Evolutionary conservation across 2,329 filamentous ascomycete species (phyloP), one percentile per base, ranked within the genome.

Genomic region (Talaromyces piceae): DNA sequence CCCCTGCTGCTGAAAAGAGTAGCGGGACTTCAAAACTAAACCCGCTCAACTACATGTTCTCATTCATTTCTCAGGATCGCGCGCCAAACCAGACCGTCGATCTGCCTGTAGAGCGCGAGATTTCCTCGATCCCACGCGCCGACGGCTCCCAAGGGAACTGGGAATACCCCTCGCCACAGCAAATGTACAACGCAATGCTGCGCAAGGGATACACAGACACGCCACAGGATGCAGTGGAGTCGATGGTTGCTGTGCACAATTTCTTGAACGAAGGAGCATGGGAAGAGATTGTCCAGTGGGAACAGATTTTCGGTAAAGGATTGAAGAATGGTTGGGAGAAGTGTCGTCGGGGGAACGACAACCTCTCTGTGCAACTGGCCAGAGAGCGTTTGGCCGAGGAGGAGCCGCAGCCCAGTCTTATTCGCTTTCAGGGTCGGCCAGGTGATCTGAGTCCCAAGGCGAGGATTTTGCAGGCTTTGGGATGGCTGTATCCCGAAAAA

Each of bases 171-270:
- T 96, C 90, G 0, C 91, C 93, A 0, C 93, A 98, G 73, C 93
- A 98, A 71, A 98, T 98, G 93, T 98, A 97, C 77, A 97, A 98
- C 64, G 93, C 93, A 6, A 86, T 98, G 72, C 75, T 97, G 55
- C 86, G 93, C 57, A 98, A 98, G 72, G 93, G 93, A 53, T 93
- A 96, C 71, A 90, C 87, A 0, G 91, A 97, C 67, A 97, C 93
- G 0, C 91, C 95, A 51, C 81, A 89, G 50, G 93, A 91, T 18
- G 90, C 91, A 3, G 91, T 98, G 12, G 91, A 96, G 71, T 84
- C 86, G 63, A 98, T 98, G 93, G 93, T 98, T 5, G 87, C 89
- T 0, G 89, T 97, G 9, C 93, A 98, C 76, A 98, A 98, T 71
- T 97, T 96, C 63, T 71, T 98, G 53, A 98, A 98, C 67, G 93